These are phyloP conservation scores for Rugonectria rugulosa DNA, from an alignment of 2,329 filamentous ascomycete genomes.

Conservation along the genomic window DNA sequence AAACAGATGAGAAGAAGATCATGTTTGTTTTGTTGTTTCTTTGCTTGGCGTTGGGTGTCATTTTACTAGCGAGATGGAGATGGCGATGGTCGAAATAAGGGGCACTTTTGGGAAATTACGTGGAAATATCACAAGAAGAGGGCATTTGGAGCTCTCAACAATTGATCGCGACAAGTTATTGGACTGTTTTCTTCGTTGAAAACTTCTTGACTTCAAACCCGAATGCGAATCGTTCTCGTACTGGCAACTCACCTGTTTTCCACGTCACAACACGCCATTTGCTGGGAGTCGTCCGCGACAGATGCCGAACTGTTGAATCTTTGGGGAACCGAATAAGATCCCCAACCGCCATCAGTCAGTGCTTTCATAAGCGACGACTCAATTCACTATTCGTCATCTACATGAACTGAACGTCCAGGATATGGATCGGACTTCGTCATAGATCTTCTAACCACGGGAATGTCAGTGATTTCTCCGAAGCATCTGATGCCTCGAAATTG, in stretches of 20 bases:
- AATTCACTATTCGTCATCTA: neutral
- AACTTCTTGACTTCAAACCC: too few relatives aligned
- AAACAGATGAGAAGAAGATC: neutral
- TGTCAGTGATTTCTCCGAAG: too few relatives aligned
- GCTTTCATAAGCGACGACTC: neutral
- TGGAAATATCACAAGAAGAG: conserved; percentile 1
- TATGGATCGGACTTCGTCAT: too few relatives aligned
- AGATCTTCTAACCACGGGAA: too few relatives aligned
- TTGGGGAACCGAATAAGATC: neutral
- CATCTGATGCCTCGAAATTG: too few relatives aligned
- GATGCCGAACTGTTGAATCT: neutral
- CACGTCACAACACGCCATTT: conserved; percentile 17
- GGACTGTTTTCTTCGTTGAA: too few relatives aligned
- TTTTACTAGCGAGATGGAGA: conserved; percentile 2
- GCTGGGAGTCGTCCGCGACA: conserved; percentile 6
- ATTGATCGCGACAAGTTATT: neutral
- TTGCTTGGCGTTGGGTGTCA: neutral
- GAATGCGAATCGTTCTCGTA: neutral
- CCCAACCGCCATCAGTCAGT: neutral
- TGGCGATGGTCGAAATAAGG: conserved; percentile 6
- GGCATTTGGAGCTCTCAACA: neutral
- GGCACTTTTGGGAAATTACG: conserved; percentile 6
- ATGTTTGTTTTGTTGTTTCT: neutral
- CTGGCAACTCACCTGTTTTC: conserved; percentile 9
- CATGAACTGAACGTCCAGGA: too few relatives aligned